Evolutionary conservation across 208 protist genomes (phyloP).

Genomic region (Porcisia deanei): DNA sequence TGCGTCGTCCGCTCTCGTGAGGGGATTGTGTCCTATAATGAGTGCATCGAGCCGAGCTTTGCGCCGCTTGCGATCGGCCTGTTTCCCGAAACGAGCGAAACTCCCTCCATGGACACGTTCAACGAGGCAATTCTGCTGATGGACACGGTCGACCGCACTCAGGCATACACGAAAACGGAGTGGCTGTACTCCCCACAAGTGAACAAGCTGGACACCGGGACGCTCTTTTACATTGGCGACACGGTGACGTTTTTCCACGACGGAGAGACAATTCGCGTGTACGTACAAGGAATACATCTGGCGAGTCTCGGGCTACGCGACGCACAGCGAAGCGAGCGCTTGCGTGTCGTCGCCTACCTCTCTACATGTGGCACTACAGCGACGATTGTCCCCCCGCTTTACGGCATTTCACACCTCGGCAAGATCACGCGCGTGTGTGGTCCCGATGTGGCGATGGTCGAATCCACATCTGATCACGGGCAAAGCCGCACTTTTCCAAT

Average conservation of each 20-base stretch:
- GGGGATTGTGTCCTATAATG: slow-evolving; percentile 58
- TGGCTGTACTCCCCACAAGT: slow-evolving; percentile 58
- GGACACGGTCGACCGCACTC: slow-evolving; percentile 61
- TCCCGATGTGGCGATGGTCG: slow-evolving; percentile 71
- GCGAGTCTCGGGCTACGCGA: slow-evolving; percentile 29
- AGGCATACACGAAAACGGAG: slow-evolving; percentile 31
- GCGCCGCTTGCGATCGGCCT: slow-evolving; percentile 66
- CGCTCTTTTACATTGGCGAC: slow-evolving; percentile 82
- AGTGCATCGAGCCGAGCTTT: slow-evolving; percentile 49
- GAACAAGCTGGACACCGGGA: slow-evolving; percentile 32
- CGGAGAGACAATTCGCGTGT: slow-evolving; percentile 39
- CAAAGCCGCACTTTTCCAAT: slow-evolving; percentile 39
- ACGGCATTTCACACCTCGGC: slow-evolving; percentile 71
- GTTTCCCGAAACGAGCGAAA: slow-evolving; percentile 36
- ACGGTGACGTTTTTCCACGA: slow-evolving; percentile 67
- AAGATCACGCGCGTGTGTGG: slow-evolving; percentile 59
- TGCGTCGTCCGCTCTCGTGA: slow-evolving; percentile 50
- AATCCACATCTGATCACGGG: slow-evolving; percentile 40
- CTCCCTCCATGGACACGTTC: slow-evolving; percentile 28
- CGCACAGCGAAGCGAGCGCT: slow-evolving; percentile 32
- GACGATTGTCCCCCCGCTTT: slow-evolving; percentile 71
- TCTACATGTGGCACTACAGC: slow-evolving; percentile 70
- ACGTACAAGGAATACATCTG: slow-evolving; percentile 37
- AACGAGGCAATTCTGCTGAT: slow-evolving; percentile 53
- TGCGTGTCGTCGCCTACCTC: slow-evolving; percentile 71